phyloP scores from a whole-genome alignment of 1,284 basidiomycete genomes.

The Pseudozyma sp. region DNA sequence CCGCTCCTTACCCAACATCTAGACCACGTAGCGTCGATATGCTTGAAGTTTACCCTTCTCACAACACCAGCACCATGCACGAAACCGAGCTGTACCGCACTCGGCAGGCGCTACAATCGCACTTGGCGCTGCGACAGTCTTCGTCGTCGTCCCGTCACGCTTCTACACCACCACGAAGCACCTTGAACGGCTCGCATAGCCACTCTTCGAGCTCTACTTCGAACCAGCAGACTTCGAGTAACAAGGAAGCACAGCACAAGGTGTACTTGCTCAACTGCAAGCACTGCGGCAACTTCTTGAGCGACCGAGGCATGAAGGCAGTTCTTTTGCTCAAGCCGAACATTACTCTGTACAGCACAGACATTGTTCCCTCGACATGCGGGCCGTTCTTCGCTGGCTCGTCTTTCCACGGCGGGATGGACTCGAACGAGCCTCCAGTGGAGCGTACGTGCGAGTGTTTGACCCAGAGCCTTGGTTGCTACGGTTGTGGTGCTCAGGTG shows the following conservation, averaged over 20 bases:
- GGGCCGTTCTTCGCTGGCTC: constrained; percentile 67
- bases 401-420: constrained; percentile 67
- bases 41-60: constrained; percentile 14
- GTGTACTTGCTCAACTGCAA: constrained; percentile 85
- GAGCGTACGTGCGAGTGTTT: constrained; percentile 77
- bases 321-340: constrained; percentile 83
- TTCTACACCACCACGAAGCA: constrained; percentile 12
- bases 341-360: constrained; percentile 84
- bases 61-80: constrained; percentile 20
- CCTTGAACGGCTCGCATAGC: constrained; percentile 10
- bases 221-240: constrained; percentile 17
- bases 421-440: constrained; percentile 69
- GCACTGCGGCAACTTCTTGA: constrained; percentile 79
- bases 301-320: constrained; percentile 87
- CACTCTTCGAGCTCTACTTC: constrained; percentile 12
- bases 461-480: constrained; percentile 82
- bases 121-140: constrained; percentile 12
- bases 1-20: constrained; percentile 24
- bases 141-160: constrained; percentile 12
- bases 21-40: constrained; percentile 21
- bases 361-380: constrained; percentile 82
- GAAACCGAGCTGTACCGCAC: constrained; percentile 33
- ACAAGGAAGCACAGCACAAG: constrained; percentile 70
- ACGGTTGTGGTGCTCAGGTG: constrained; percentile 80
- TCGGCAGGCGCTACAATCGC: constrained; percentile 32